Conservation (phyloP, 1,284 basidiomycete species). For the Microbotryum silenes-acaulis region DNA sequence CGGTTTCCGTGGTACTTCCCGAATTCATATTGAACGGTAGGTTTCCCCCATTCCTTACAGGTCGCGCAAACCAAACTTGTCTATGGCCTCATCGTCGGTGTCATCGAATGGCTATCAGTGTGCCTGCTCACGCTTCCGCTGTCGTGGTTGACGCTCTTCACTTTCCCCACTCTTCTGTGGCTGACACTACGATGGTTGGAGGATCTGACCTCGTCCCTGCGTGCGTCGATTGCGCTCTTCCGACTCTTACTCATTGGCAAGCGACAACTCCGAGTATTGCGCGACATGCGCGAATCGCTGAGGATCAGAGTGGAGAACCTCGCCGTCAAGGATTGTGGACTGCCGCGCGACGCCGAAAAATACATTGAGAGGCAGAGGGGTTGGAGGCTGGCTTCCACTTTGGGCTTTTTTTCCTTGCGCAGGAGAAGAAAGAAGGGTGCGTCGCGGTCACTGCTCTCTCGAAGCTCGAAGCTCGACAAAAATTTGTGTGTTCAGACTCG, state of each 20-base stretch:
- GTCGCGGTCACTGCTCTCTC: background rate
- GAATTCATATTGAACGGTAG: no score
- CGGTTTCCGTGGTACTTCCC: background rate
- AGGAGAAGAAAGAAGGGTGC: slow-evolving; percentile 61
- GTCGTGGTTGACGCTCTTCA: slow-evolving; percentile 51
- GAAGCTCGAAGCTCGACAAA: background rate
- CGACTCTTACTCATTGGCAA: slow-evolving; percentile 60
- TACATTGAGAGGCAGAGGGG: slow-evolving; percentile 56
- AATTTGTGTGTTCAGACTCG: background rate
- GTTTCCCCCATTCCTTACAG: slow-evolving; percentile 37
- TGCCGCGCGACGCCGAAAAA: slow-evolving; percentile 60
- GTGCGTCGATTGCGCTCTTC: slow-evolving; percentile 57
- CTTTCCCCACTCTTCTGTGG: slow-evolving; percentile 69
- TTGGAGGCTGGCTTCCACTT: slow-evolving; percentile 61
- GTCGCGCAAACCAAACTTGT: slow-evolving; percentile 81
- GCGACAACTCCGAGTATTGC: slow-evolving; percentile 50
- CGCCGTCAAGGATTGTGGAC: slow-evolving; percentile 53
- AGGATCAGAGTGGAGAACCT: slow-evolving; percentile 57
- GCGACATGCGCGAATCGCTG: slow-evolving; percentile 51
- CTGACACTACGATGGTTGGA: slow-evolving; percentile 76
- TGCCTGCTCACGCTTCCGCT: slow-evolving; percentile 45
- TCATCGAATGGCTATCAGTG: slow-evolving; percentile 41
- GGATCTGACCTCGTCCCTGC: slow-evolving; percentile 65
- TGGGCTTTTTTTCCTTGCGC: slow-evolving; percentile 67
- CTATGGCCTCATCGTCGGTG: slow-evolving; percentile 63